A percentile compares a stretch with the other conserved stretches of the same genome.
phyloP scores from a whole-genome alignment of 2,329 filamentous ascomycete species.

The Colletotrichum phormii region DNA sequence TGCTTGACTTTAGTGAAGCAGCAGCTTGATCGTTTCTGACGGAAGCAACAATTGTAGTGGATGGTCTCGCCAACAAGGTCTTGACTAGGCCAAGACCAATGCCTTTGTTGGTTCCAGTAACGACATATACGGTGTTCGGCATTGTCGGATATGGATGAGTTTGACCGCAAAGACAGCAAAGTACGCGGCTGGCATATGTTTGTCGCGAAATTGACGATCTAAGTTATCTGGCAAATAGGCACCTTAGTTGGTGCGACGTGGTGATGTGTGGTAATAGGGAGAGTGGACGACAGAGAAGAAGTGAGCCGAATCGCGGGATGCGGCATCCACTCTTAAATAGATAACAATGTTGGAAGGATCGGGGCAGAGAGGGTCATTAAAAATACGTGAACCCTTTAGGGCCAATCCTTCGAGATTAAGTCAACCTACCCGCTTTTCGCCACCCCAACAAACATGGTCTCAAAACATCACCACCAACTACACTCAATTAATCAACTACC shows the following conservation, averaged over 20 bases:
- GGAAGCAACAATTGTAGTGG: slow-evolving; percentile 59
- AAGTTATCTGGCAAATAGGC: background rate
- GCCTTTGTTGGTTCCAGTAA: slow-evolving; percentile 56
- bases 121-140: slow-evolving; percentile 47
- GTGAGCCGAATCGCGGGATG: background rate
- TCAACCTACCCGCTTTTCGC: too few species aligned
- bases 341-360: slow-evolving; percentile 8
- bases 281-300: background rate
- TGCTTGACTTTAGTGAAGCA: slow-evolving; percentile 29
- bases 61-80: slow-evolving; percentile 59
- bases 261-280: background rate
- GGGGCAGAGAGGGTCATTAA: background rate
- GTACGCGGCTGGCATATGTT: background rate
- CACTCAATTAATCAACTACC: too few species aligned
- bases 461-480: too few species aligned
- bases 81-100: slow-evolving; percentile 52
- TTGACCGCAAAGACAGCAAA: background rate
- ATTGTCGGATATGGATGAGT: background rate
- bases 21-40: slow-evolving; percentile 45
- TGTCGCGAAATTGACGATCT: background rate
- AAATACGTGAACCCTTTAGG: slow-evolving; percentile 5
- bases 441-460: too few species aligned
- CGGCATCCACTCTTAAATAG: slow-evolving; percentile 1
- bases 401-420: slow-evolving; percentile 4
- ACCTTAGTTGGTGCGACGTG: background rate